Evolutionary conservation across 208 protist species (phyloP), one percentile per base, ranked within the genome.

Genomic region (Acanthamoeba lenticulata): DNA sequence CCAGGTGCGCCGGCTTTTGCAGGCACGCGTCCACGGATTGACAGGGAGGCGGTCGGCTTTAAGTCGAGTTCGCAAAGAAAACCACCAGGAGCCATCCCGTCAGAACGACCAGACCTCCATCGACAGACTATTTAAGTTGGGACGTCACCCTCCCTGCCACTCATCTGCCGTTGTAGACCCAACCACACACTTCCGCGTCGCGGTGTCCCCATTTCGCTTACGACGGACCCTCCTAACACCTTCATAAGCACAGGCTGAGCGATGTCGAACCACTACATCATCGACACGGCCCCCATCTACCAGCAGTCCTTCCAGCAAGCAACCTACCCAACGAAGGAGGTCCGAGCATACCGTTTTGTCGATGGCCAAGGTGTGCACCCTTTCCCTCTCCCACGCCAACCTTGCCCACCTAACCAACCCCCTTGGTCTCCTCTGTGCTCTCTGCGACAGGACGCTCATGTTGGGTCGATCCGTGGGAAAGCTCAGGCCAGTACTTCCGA

Each of bases 391-490:
- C n/a, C n/a, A 57, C 57, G 11, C 57, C 27, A 13, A 2, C 27
- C 52, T 60, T 60, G n/a, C n/a, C n/a, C n/a, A n/a, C n/a, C n/a
- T n/a, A n/a, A n/a, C n/a, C n/a, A n/a, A n/a, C n/a, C n/a, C n/a
- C n/a, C 52, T 60, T 60, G 52, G 52, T 60, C 21, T 21, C 11
- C 21, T 21, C 52, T 21, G 15, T 60, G 11, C 52, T 60, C 52
- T 60, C 62, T 27, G 9, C 9, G 21, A 72, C 62, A 85, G 74
- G 74, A 38, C 74, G 44, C 5, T 55, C 74, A 19, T 45, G 13
- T 2, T 85, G 74, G 74, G 40, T 45, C 36, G 85, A 91, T 44
- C 85, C 85, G 60, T 91, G 85, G 85, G 85, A 91, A 27, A 32
- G 32, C 17, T 52, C 55, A 2, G 52, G 83, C 1, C 36, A 90